Conservation (phyloP, 805 yeast genomes). For the Diddensiella caesifluorescens region DNA sequence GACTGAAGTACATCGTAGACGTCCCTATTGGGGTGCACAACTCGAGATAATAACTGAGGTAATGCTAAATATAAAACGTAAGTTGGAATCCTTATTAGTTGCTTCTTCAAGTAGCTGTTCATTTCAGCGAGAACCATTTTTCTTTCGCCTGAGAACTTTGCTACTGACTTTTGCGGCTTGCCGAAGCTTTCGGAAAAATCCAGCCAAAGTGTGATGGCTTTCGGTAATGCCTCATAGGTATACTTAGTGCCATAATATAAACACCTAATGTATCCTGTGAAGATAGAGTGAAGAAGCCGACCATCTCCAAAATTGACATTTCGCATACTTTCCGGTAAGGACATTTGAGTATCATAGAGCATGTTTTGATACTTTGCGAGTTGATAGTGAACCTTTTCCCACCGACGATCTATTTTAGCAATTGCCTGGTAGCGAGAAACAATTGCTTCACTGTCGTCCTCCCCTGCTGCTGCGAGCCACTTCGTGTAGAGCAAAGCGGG, state of each 20-base stretch:
- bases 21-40: conserved; percentile 54
- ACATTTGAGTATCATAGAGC: conserved; percentile 60
- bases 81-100: conserved; percentile 15
- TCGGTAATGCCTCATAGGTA: conserved; percentile 81
- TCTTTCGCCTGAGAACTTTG: conserved; percentile 19
- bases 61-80: conserved; percentile 70
- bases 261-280: conserved; percentile 53
- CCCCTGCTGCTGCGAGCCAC: conserved; percentile 85
- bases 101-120: conserved; percentile 14
- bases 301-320: conserved; percentile 29
- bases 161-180: conserved; percentile 7
- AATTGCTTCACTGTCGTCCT: conserved; percentile 69
- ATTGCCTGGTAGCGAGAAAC: conserved; percentile 63
- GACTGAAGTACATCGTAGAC: conserved; percentile 52
- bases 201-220: conserved; percentile 85
- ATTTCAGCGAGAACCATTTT: conserved; percentile 14
- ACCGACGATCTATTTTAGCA: conserved; percentile 45
- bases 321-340: conserved; percentile 30
- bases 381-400: conserved; percentile 78
- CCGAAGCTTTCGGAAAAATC: conserved; percentile 49
- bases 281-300: conserved; percentile 48
- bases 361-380: conserved; percentile 77
- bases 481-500: conserved; percentile 74
- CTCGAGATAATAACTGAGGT: conserved; percentile 79
- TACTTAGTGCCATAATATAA: conserved; percentile 58